Conservation (phyloP, 345 rosid species). For the Heritiera fomes region DNA sequence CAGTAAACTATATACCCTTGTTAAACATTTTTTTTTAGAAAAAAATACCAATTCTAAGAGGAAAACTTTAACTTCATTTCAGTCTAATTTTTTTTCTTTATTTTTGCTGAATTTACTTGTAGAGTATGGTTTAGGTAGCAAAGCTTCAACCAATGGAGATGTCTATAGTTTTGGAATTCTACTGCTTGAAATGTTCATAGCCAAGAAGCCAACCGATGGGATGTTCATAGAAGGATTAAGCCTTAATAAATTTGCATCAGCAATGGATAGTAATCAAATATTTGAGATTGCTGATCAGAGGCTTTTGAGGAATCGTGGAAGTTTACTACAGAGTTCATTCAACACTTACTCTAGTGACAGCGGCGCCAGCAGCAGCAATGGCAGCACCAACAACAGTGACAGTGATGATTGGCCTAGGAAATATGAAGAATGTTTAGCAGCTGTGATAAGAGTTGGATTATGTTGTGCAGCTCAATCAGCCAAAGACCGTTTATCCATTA, state of each 20-base stretch:
- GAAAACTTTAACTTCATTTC: not conserved
- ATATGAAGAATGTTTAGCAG: constrained; percentile 10
- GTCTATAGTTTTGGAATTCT: constrained; percentile 19
- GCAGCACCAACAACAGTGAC: not conserved
- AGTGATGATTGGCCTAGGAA: not conserved
- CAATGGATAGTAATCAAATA: not conserved
- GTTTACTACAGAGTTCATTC: not conserved
- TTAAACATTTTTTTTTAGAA: not conserved
- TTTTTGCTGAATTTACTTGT: not conserved
- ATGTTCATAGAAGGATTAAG: constrained; percentile 19
- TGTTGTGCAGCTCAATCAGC: constrained; percentile 9
- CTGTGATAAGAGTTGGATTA: constrained; percentile 7
- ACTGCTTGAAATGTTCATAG: constrained; percentile 16
- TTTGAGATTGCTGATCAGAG: not conserved
- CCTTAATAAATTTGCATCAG: constrained; percentile 3
- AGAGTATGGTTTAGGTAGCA: constrained; percentile 19
- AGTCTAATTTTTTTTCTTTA: not conserved
- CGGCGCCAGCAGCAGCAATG: too few species aligned
- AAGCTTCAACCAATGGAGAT: constrained; percentile 23
- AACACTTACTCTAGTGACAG: not conserved
- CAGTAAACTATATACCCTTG: not conserved
- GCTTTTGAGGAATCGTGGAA: not conserved
- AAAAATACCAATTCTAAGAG: not conserved
- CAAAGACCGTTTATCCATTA: constrained; percentile 13
- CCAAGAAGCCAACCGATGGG: constrained; percentile 22